Conservation (phyloP, 169 alveolate species). For the Cryptosporidium ryanae region DNA sequence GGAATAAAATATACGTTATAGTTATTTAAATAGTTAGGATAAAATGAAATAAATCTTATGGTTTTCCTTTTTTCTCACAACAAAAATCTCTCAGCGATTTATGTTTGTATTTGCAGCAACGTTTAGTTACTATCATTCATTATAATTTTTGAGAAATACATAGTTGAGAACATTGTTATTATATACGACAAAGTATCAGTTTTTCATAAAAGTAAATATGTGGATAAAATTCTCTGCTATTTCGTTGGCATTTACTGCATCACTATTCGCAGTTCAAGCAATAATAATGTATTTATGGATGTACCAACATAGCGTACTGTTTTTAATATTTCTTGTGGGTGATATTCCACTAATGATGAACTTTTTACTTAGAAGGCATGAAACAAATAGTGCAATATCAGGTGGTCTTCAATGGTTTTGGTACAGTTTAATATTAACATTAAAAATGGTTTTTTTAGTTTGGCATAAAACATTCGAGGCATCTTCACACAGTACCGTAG, state of each 20-base stretch:
- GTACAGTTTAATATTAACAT: slow-evolving; percentile 66
- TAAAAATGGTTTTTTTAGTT: slow-evolving; percentile 53
- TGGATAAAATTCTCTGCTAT: slow-evolving; percentile 34
- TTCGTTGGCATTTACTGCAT: slow-evolving; percentile 66
- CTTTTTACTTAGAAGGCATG: slow-evolving; percentile 67
- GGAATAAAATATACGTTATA: too few species aligned
- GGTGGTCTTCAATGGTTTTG: slow-evolving; percentile 76
- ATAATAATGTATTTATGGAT: slow-evolving; percentile 70
- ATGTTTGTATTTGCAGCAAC: too few species aligned
- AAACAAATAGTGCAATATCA: slow-evolving; percentile 63
- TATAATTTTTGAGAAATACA: not conserved
- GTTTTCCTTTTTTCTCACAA: too few species aligned
- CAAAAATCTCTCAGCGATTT: too few species aligned
- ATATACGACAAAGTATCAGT: not conserved
- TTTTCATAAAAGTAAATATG: not conserved
- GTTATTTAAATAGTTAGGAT: too few species aligned
- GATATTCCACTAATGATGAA: slow-evolving; percentile 47
- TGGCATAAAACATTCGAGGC: slow-evolving; percentile 67
- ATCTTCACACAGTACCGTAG: not conserved
- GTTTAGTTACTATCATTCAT: not conserved
- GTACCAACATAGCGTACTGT: slow-evolving; percentile 38
- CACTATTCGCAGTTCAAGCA: slow-evolving; percentile 56
- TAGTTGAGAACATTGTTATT: not conserved
- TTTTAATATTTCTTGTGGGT: slow-evolving; percentile 51
- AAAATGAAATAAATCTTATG: too few species aligned